Evolutionary conservation across 2,329 filamentous ascomycete species (phyloP).

Genomic region (Fusarium cyanostomum): DNA sequence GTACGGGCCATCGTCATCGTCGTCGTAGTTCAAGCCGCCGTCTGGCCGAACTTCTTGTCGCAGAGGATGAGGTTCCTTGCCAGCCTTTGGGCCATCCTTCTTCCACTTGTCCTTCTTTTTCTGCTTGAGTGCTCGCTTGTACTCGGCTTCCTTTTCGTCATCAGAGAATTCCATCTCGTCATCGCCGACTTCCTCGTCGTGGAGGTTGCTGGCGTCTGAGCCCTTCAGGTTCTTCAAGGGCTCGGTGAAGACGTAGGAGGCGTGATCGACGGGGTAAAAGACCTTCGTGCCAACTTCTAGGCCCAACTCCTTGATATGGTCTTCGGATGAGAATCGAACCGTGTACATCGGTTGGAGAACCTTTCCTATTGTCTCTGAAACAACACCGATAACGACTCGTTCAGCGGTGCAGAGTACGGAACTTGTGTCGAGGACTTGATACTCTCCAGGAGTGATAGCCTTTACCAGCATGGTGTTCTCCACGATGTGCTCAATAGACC

Average conservation of each 20-base stretch:
- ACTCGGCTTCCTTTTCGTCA: conserved; percentile 90
- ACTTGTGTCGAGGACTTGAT: conserved; percentile 83
- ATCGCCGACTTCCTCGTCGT: conserved; percentile 88
- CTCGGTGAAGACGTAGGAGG: conserved; percentile 87
- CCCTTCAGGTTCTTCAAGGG: conserved; percentile 82
- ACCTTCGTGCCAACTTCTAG: conserved; percentile 75
- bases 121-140: conserved; percentile 75
- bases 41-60: conserved; percentile 52
- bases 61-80: conserved; percentile 52
- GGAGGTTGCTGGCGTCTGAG: conserved; percentile 92
- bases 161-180: conserved; percentile 97
- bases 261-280: conserved; percentile 82
- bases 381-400: conserved; percentile 78
- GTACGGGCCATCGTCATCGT: conserved; percentile 75
- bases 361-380: conserved; percentile 87
- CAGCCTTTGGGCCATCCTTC: conserved; percentile 52
- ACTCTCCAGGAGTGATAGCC: conserved; percentile 80
- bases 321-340: conserved; percentile 75
- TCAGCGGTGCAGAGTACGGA: conserved; percentile 84
- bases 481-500: conserved; percentile 78
- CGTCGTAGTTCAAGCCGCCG: conserved; percentile 72
- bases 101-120: conserved; percentile 65
- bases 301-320: conserved; percentile 73
- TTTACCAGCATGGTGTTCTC: conserved; percentile 82
- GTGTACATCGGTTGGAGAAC: conserved; percentile 89